Evolutionary conservation across 257 asterid species (phyloP).

Genomic region (Solanum commersonii): DNA sequence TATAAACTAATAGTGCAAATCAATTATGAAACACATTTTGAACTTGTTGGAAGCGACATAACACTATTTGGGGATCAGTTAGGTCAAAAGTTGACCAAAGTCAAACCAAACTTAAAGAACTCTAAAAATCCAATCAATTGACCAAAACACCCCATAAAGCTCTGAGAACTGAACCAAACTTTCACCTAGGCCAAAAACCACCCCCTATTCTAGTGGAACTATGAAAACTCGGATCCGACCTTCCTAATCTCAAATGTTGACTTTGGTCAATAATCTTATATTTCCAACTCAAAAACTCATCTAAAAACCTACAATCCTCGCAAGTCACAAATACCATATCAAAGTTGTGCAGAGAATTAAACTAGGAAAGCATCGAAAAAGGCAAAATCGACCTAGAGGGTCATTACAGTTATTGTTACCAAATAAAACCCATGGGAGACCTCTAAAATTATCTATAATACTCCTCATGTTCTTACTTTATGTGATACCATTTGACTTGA

Average conservation of each 20-base stretch:
- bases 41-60: no score
- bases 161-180: background rate
- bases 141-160: background rate
- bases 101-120: background rate
- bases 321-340: background rate
- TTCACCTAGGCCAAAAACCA: background rate
- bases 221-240: background rate
- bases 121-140: background rate
- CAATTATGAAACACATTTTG: no score
- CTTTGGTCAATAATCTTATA: background rate
- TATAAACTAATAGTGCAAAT: no score
- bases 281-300: no score
- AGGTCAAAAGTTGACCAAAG: no score
- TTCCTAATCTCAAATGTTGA: background rate
- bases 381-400: background rate
- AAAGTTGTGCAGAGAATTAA: background rate
- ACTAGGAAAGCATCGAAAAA: background rate
- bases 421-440: background rate
- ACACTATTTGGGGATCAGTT: no score
- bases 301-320: no score
- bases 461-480: background rate
- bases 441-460: background rate
- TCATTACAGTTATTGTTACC: background rate
- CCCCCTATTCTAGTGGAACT: background rate
- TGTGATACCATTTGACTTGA: background rate